Percentiles rank a stretch among this genome's conserved stretches.
phyloP scores from a whole-genome alignment of 257 asterid genomes.

The Ophiorrhiza pumila region DNA sequence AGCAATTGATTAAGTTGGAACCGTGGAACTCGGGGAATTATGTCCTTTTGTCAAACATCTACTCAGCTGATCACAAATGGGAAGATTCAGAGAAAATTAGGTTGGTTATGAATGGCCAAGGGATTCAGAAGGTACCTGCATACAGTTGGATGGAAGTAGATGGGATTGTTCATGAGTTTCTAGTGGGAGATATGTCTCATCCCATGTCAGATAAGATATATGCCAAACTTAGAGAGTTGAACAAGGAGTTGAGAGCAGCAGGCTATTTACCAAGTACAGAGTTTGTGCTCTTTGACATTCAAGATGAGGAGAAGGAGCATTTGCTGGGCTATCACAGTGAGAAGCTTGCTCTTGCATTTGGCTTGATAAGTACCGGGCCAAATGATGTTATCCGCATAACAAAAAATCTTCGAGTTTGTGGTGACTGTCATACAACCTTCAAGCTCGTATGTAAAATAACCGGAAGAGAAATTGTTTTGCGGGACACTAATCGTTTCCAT shows the following conservation, averaged over 20 bases:
- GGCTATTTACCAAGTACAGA: slow-evolving; percentile 42
- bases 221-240: slow-evolving; percentile 33
- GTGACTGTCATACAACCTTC: slow-evolving; percentile 39
- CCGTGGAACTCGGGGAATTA: slow-evolving; percentile 44
- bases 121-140: slow-evolving; percentile 39
- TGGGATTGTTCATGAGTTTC: slow-evolving; percentile 47
- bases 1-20: slow-evolving; percentile 39
- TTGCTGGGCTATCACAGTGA: slow-evolving; percentile 41
- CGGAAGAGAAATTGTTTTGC: slow-evolving; percentile 32
- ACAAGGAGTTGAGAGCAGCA: slow-evolving; percentile 28
- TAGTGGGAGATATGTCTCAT: slow-evolving; percentile 40
- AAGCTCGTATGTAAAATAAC: slow-evolving; percentile 37
- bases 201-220: slow-evolving; percentile 36
- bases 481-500: slow-evolving; percentile 47
- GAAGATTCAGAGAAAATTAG: slow-evolving; percentile 35
- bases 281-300: slow-evolving; percentile 42
- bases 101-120: slow-evolving; percentile 24
- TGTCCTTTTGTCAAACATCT: slow-evolving; percentile 39
- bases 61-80: slow-evolving; percentile 39
- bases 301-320: slow-evolving; percentile 49
- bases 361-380: slow-evolving; percentile 29
- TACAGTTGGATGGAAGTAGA: slow-evolving; percentile 45
- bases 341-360: slow-evolving; percentile 48
- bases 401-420: slow-evolving; percentile 45
- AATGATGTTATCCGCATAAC: slow-evolving; percentile 31